A percentile compares a stretch with the other conserved stretches of the same genome.
These are phyloP conservation scores for Lepidopterella palustris DNA, from an alignment of 495 filamentous ascomycete species.

Conservation along the genomic window DNA sequence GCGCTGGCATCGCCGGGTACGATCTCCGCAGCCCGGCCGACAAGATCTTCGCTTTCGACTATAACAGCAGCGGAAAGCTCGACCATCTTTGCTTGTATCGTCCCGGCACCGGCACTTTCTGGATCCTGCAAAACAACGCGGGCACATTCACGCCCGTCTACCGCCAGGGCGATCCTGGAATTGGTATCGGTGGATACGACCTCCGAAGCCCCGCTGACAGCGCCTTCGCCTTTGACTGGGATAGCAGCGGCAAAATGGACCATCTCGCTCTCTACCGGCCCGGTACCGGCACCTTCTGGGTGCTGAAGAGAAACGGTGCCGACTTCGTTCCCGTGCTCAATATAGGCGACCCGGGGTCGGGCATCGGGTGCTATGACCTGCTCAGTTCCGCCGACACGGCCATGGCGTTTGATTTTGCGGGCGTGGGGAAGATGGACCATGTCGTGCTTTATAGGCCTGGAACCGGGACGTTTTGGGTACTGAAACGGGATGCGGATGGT, in stretches of 20 bases:
- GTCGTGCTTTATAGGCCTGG: background rate
- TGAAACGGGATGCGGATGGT: too few species aligned
- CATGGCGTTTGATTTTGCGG: constrained; percentile 2
- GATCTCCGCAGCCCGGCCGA: background rate
- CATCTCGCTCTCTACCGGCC: background rate
- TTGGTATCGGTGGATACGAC: background rate
- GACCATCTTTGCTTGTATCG: constrained; percentile 3
- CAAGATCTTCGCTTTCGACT: constrained; percentile 2
- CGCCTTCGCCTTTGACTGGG: background rate
- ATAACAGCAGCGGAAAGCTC: background rate
- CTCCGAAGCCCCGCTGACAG: background rate
- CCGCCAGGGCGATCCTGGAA: background rate
- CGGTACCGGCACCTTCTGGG: background rate
- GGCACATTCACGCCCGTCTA: constrained; percentile 7
- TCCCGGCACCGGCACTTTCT: constrained; percentile 1
- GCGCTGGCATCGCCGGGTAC: background rate
- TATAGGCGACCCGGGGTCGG: background rate
- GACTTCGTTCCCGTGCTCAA: background rate
- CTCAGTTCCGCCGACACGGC: background rate
- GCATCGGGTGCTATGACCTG: background rate
- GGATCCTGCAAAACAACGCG: constrained; percentile 1
- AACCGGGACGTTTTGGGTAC: too few species aligned
- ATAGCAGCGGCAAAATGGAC: background rate
- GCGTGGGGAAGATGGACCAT: constrained; percentile 2
- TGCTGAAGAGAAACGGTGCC: background rate